A percentile compares a stretch with the other conserved stretches of the same genome.
phyloP scores from a whole-genome alignment of 306 rosid genomes.

The Inga laurina region DNA sequence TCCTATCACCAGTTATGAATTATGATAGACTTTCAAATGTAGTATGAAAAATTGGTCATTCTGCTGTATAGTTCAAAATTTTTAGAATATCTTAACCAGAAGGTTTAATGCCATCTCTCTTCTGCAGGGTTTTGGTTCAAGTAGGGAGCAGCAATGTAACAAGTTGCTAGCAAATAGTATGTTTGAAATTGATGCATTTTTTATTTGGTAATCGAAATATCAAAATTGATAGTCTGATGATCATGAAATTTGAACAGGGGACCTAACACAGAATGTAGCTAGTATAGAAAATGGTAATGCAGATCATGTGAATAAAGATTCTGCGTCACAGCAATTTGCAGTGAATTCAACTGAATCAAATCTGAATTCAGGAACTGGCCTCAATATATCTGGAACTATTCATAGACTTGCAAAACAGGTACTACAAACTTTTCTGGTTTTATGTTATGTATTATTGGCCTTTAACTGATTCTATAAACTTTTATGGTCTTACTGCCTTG shows the following conservation, averaged over 20 bases:
- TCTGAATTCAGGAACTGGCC: constrained; percentile 22
- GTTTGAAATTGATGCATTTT: constrained; percentile 26
- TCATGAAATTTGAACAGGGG: constrained; percentile 33
- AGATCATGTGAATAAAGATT: constrained; percentile 22
- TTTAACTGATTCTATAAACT: not conserved
- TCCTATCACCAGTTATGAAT: not conserved
- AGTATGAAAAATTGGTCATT: not conserved
- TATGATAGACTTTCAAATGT: constrained; percentile 2
- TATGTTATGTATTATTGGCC: constrained; percentile 7
- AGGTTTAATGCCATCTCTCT: constrained; percentile 8
- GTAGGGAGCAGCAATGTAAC: constrained; percentile 27
- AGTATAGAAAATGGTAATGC: constrained; percentile 15
- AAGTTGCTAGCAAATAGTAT: constrained; percentile 43
- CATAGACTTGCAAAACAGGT: constrained; percentile 33
- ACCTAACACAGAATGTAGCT: constrained; percentile 26
- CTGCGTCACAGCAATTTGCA: constrained; percentile 27
- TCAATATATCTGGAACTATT: constrained; percentile 18
- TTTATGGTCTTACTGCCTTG: constrained; percentile 8
- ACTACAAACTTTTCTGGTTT: constrained; percentile 9
- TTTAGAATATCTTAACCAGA: constrained; percentile 9
- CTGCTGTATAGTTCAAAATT: constrained; percentile 22
- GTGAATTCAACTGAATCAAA: constrained; percentile 36
- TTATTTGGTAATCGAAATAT: constrained; percentile 26
- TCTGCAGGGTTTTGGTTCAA: constrained; percentile 39
- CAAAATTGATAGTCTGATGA: constrained; percentile 24